Conservation (phyloP, 768 basidiomycete species). For the Boletus barrowsii region DNA sequence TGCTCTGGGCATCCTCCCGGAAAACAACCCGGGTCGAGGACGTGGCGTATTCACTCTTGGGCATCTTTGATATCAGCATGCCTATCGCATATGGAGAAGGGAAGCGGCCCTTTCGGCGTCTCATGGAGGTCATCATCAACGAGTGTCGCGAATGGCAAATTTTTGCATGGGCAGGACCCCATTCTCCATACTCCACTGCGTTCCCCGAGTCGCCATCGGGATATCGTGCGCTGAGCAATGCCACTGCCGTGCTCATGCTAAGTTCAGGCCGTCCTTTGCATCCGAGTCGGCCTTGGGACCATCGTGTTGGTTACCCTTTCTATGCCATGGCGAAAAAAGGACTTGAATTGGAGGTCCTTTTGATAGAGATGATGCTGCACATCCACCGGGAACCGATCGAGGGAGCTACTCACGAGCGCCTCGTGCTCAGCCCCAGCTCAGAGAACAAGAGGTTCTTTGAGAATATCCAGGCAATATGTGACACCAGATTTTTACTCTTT, state of each 20-base stretch:
- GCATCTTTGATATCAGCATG: slow-evolving; percentile 24
- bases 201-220: slow-evolving; percentile 21
- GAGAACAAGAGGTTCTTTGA: slow-evolving; percentile 15
- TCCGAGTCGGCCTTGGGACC: slow-evolving; percentile 8
- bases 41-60: slow-evolving; percentile 25
- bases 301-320: slow-evolving; percentile 17
- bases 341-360: slow-evolving; percentile 16
- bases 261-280: neutral
- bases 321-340: slow-evolving; percentile 24
- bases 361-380: slow-evolving; percentile 24
- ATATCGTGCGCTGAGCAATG: slow-evolving; percentile 9
- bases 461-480: slow-evolving; percentile 13
- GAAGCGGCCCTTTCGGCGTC: slow-evolving; percentile 21
- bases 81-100: slow-evolving; percentile 27
- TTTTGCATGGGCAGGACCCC: slow-evolving; percentile 22
- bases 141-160: slow-evolving; percentile 21
- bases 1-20: slow-evolving; percentile 25
- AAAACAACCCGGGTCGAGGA: slow-evolving; percentile 27
- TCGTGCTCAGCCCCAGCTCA: slow-evolving; percentile 12
- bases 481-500: slow-evolving; percentile 18
- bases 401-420: slow-evolving; percentile 8
- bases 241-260: neutral
- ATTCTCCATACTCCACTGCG: slow-evolving; percentile 15
- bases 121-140: slow-evolving; percentile 21
- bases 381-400: slow-evolving; percentile 11